Percentiles rank a stretch among this genome's conserved stretches.
Evolutionary conservation across 768 basidiomycete genomes (phyloP).

Genomic region (Erythrobasidium yunnanense): DNA sequence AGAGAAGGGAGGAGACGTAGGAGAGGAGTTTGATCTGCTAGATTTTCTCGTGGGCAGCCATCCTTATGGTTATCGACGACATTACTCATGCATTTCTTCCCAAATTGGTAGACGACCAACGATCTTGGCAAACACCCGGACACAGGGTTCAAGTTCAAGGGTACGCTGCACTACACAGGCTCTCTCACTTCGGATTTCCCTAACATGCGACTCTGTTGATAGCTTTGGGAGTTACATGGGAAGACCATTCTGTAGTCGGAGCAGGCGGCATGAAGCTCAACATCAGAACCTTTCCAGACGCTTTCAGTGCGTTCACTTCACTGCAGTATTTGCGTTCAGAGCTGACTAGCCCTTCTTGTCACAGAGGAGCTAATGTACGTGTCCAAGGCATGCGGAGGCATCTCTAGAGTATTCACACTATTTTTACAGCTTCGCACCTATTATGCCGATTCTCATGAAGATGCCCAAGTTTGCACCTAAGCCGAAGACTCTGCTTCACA

Average conservation of each 20-base stretch:
- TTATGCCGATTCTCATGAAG: constrained; percentile 50
- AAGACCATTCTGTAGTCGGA: constrained; percentile 41
- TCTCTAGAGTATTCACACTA: background rate
- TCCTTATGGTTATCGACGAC: background rate
- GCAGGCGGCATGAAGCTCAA: constrained; percentile 40
- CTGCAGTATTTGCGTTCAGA: background rate
- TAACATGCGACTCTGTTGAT: background rate
- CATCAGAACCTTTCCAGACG: constrained; percentile 40
- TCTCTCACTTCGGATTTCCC: background rate
- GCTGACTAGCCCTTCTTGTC: too few species aligned
- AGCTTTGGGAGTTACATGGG: constrained; percentile 40
- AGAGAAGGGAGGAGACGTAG: constrained; percentile 39
- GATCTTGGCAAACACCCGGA: constrained; percentile 33
- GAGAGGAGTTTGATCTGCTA: constrained; percentile 42
- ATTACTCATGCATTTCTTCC: background rate
- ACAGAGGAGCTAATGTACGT: constrained; percentile 44
- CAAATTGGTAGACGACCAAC: background rate
- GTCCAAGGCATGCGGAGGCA: background rate
- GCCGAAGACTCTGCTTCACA: constrained; percentile 50
- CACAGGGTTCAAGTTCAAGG: constrained; percentile 44
- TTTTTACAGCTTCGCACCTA: constrained; percentile 48
- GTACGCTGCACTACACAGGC: background rate
- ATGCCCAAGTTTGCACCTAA: constrained; percentile 53
- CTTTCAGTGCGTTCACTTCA: constrained; percentile 37
- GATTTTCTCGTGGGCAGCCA: constrained; percentile 31